Evolutionary conservation across 2,329 filamentous ascomycete species (phyloP), one percentile per base, ranked within the genome.

Genomic region (Penicillium sp.): DNA sequence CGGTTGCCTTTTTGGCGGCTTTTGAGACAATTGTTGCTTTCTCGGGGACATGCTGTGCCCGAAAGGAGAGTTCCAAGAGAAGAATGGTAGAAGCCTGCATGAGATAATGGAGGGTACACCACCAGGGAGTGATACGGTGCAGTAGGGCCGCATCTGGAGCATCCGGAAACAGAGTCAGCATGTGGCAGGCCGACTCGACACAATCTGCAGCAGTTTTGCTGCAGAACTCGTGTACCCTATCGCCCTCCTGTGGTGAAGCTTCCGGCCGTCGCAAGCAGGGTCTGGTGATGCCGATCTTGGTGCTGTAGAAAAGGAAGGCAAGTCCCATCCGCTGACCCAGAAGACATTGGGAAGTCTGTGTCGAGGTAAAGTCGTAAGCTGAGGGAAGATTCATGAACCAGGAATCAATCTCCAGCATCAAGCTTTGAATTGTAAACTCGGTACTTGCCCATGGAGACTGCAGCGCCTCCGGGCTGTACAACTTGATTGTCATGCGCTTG

Each of bases 81-180:
- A 77, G 64, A 1, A 77, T 65, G 2, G 71, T 71, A 0, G 70
- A 68, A 13, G 75, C 69, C 58, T 76, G 75, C 63, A 76, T 75
- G 6, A 77, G 61, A 46, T 72, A 74, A 53, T 76, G 74, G 13
- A 76, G 61, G 14, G 73, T 67, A 53, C 68, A 73, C 72, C 74
- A 76, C 75, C 75, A 77, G 13, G 72, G 72, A 1, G 70, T 69
- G 14, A 70, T 63, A 16, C 64, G 65, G 48, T 74, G 65, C 10
- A 77, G 58, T 0, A 69, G 56, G 7, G 64, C 58, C 7, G 69
- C 63, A 44, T 75, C 71, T 13, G 70, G 65, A 8, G 67, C 63
- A 35, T 75, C 68, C 8, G 74, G 74, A 36, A 77, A 69, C 11
- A 76, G 59, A 0, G 63, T 66, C 16, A 77, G 53, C 56, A 73